Percentiles rank a stretch among this genome's conserved stretches.
Evolutionary conservation across 1,284 basidiomycete genomes (phyloP).

Genomic region (Singerocomus rubriflavus): DNA sequence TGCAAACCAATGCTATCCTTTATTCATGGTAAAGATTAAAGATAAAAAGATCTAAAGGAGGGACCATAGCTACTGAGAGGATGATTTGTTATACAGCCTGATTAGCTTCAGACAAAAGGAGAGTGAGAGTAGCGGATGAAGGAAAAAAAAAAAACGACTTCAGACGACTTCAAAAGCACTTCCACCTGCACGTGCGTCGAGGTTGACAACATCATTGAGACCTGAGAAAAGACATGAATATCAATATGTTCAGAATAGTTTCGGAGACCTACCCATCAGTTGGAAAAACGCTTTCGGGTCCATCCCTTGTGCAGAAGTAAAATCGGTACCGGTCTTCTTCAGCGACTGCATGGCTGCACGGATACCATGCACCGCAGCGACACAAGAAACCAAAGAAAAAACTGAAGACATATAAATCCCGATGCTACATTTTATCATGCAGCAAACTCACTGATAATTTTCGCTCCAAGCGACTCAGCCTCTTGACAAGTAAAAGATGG

Average conservation of each 20-base stretch:
- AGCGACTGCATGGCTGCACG: constrained; percentile 70
- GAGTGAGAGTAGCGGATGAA: not conserved
- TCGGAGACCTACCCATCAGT: constrained; percentile 52
- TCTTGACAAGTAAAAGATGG: constrained; percentile 68
- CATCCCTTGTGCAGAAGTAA: constrained; percentile 66
- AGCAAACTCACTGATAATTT: constrained; percentile 62
- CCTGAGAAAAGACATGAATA: constrained; percentile 34
- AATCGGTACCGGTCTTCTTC: constrained; percentile 75
- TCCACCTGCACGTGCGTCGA: constrained; percentile 62
- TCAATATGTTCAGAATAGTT: too few species aligned
- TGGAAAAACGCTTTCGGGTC: constrained; percentile 74
- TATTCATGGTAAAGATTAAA: constrained; percentile 20
- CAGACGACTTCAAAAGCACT: constrained; percentile 52
- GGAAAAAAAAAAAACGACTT: constrained; percentile 3
- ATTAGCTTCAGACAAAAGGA: constrained; percentile 5
- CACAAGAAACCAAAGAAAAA: constrained; percentile 68
- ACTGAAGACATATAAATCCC: constrained; percentile 36
- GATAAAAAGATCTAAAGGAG: constrained; percentile 26
- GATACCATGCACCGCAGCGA: constrained; percentile 69
- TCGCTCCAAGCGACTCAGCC: constrained; percentile 67
- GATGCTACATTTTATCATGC: not conserved
- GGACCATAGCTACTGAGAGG: constrained; percentile 15
- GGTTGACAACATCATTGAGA: constrained; percentile 51
- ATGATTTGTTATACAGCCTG: constrained; percentile 22
- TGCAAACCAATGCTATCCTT: constrained; percentile 6